Base-by-base conservation (phyloP, 2,329 filamentous ascomycete species). In the Aspergillus sojae region DNA sequence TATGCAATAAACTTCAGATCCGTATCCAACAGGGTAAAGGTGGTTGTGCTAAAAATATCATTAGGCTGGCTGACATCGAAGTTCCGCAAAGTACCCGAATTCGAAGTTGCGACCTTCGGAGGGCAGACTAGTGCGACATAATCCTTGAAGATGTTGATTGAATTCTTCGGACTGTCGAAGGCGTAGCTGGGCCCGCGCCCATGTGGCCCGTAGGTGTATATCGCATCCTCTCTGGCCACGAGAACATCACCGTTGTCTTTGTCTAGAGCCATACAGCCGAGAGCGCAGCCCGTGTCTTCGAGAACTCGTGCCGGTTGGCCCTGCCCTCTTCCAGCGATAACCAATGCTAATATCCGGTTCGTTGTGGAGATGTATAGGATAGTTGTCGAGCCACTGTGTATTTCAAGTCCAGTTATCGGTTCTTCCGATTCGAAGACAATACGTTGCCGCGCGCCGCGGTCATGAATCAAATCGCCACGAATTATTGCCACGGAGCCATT, bases 341-440 rank as follows among this genome's bases (percentile, higher is more conserved):
- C 87, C 54, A 99, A 83, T 62, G 93, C 96, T 68, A 97, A 82
- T 62, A 99, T 93, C 52, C 93, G 88, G 34, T 89, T 91, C 0
- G 94, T 97, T 0, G 95, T 99, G 4, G 94, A 92, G 61, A 99
- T 91, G 76, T 97, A 98, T 0, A 99, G 84, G 0, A 91, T 94
- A 2, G 91, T 95, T 48, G 83, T 83, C 54, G 81, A 81, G 5
- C 85, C 85, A 71, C 85, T 83, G 53, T 88, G 81, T 65, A 97
- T 90, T 73, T 95, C 91, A 16, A 99, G 89, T 1, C 94, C 94
- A 0, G 95, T 99, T 11, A 99, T 89, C 0, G 95, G 96, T 76
- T 99, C 95, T 71, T 98, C 94, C 0, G 94, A 97, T 75, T 99
- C 95, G 79, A 96, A 95, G 11, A 99, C 92, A 39, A 94, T 95